These are phyloP conservation scores for Diplosphaera chodatii DNA, from an alignment of 139 green algal genomes.

Conservation along the genomic window DNA sequence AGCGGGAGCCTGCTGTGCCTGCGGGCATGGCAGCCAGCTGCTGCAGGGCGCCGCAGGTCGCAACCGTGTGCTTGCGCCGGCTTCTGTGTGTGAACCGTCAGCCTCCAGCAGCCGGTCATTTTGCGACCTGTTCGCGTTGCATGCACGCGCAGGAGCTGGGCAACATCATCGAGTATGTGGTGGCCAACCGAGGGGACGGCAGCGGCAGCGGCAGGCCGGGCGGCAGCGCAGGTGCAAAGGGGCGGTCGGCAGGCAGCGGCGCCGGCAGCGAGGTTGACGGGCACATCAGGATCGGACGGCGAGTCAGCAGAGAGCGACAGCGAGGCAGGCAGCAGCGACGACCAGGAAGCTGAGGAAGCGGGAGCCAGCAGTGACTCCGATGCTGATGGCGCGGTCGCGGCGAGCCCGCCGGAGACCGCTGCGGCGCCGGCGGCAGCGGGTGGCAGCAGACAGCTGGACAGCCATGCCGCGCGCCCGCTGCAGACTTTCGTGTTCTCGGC, in stretches of 20 bases:
- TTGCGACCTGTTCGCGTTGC: too few relatives aligned
- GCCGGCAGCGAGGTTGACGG: neutral
- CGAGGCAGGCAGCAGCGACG: too few relatives aligned
- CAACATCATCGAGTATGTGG: slow-evolving; percentile 71
- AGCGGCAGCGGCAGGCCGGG: neutral
- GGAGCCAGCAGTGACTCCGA: neutral
- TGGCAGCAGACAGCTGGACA: neutral
- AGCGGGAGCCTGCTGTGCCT: too few relatives aligned
- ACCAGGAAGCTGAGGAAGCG: too few relatives aligned
- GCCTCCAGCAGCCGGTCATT: too few relatives aligned
- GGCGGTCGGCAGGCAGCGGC: neutral
- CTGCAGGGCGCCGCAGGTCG: too few relatives aligned
- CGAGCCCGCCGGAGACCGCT: neutral
- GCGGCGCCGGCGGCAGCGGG: neutral
- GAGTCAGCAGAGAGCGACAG: neutral
- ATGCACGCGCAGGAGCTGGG: slow-evolving; percentile 56
- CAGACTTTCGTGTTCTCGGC: slow-evolving; percentile 96
- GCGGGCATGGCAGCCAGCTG: too few relatives aligned
- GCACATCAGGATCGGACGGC: slow-evolving; percentile 8
- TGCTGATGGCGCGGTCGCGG: too few relatives aligned
- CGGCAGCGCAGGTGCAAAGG: neutral
- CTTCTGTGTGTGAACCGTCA: too few relatives aligned
- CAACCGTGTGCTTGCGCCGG: too few relatives aligned
- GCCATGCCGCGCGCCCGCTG: slow-evolving; percentile 18
- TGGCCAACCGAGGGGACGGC: neutral